Base-by-base conservation (phyloP, 768 basidiomycete genomes). In the Kondoa malvinella region DNA sequence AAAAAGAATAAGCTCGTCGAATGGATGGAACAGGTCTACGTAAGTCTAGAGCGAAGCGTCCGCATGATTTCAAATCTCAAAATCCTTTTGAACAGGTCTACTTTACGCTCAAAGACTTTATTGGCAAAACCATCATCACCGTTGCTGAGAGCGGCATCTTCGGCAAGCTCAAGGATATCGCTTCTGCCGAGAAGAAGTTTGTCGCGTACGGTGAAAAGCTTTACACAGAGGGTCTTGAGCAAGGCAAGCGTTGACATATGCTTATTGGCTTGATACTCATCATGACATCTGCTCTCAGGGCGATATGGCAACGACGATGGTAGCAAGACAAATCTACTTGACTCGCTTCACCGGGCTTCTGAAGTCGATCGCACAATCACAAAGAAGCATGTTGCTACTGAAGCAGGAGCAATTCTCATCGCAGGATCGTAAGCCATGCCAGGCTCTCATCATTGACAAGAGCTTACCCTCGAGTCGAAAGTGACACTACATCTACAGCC, bases 21-120 rank as follows among this genome's bases (percentile, higher is more conserved):
- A n/a, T 25, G 4, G 8, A 61, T 61, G 59, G 59, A 61, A 61
- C 59, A 61, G n/a, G 59, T 61, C 59, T 61, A 61, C 59, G 31
- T n/a, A n/a, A n/a, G n/a, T 61, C 59, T 61, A 61, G 4, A 8
- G 59, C n/a, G 56, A n/a, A n/a, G n/a, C n/a, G n/a, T n/a, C n/a
- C 56, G 56, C 56, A 25, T 56, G 16, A 25, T 25, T 25, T 56
- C 25, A 56, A 16, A 16, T 25, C 25, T 25, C 17, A 16, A 56
- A 56, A 16, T 56, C 17, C 25, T 16, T 16, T 25, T 56, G 56
- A 56, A 16, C 25, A 56, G 16, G 56, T 16, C 25, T 16, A 56
- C 16, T 16, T 56, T 56, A 32, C 31, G 8, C 59, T 61, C 26
- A 61, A 61, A 61, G 59, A 61, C 31, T 61, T 61, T n/a, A n/a